Base-by-base conservation (phyloP, 352 stramenopile genomes). In the Phytopythium vexans region DNA sequence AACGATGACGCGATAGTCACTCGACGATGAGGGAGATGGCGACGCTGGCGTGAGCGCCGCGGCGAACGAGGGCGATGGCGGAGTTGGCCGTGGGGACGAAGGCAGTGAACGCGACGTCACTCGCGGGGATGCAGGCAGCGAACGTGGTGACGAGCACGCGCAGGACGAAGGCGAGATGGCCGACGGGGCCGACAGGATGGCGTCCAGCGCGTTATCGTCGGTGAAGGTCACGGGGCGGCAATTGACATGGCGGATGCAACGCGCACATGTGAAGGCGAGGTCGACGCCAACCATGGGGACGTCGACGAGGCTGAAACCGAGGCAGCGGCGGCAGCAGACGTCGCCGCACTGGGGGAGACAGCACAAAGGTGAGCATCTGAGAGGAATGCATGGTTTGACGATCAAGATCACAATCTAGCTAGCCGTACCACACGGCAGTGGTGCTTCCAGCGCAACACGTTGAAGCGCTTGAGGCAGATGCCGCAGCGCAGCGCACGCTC, bases 381-480 rank as follows among this genome's bases (percentile, higher is more conserved):
- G 52, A 46, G 7, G 12, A 15, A 49, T 47, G 27, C 27, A 41
- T 12, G 53, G 14, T 27, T 14, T 44, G 41, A 9, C 11, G 1
- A 38, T 16, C 4, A 11, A 58, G 3, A 54, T 40, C 9, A 45
- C 0, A 37, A 21, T 10, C 6, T n/a, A 34, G 6, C 3, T 6
- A 36, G 16, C 61, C 73, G 63, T 83, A 88, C 77, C 49, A 71
- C 77, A 59, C 77, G 64, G 47, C 80, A 90, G 58, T 90, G 80
- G 49, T 90, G 77, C 41, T 79, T 82, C 44, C 80, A 77, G 32
- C 80, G 65, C 27, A 90, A 61, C 42, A 90, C 59, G 1, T 61
- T 64, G 46, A 90, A 90, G 43, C 82, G 84, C 47, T 86, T 86
- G 38, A 74, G 53, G 62, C 80, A 90, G 43, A 88, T 79, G 4